phyloP scores from a whole-genome alignment of 2,329 filamentous ascomycete species.

The Penicillium freii region DNA sequence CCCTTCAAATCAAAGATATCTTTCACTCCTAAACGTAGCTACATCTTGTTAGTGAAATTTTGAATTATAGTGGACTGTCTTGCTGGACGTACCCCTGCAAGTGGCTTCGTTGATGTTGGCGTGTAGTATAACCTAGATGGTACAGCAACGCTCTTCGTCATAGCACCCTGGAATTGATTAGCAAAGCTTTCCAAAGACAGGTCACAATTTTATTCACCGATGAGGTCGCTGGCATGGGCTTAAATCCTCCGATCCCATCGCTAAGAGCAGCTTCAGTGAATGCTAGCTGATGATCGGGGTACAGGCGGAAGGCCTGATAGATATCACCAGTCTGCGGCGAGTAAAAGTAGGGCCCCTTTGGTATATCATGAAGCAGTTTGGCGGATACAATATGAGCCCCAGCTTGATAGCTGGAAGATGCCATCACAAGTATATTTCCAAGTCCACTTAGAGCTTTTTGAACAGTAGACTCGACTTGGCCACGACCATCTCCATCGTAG shows the following conservation, averaged over 20 bases:
- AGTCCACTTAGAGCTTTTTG: not conserved
- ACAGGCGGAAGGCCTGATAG: conserved; percentile 51
- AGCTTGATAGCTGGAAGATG: not conserved
- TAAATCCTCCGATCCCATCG: conserved; percentile 18
- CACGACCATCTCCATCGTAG: conserved; percentile 3
- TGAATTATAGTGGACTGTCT: rapidly evolving
- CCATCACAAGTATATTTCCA: conserved; percentile 6
- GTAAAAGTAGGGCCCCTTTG: conserved; percentile 53
- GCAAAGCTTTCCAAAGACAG: not conserved
- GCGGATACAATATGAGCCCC: not conserved
- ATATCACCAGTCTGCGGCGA: conserved; percentile 44
- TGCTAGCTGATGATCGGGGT: conserved; percentile 50
- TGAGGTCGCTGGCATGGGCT: conserved; percentile 15
- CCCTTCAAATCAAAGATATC: conserved; percentile 62
- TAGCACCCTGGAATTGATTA: conserved; percentile 11
- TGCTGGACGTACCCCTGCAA: conserved; percentile 51
- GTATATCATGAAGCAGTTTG: conserved; percentile 27
- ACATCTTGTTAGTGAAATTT: not conserved
- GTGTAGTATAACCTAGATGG: conserved; percentile 61
- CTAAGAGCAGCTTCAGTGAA: conserved; percentile 50
- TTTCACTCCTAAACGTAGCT: conserved; percentile 57
- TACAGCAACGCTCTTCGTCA: conserved; percentile 50
- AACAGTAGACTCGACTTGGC: not conserved
- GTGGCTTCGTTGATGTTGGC: conserved; percentile 53
- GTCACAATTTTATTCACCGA: conserved; percentile 5